Conservation (phyloP, 352 stramenopile species). For the Phytophthora citrophthora region DNA sequence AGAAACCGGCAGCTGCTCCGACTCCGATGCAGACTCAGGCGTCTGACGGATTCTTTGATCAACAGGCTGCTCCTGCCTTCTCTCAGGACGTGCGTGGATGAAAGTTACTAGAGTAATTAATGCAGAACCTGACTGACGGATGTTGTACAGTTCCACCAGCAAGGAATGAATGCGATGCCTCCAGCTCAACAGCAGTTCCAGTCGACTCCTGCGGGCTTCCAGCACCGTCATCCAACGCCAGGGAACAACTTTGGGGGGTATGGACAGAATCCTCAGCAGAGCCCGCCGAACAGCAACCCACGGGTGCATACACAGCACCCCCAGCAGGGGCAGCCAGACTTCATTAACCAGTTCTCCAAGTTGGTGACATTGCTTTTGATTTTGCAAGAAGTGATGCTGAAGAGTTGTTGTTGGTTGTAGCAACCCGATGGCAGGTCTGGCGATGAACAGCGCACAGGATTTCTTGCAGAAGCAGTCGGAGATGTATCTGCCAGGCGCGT, state of each 20-base stretch:
- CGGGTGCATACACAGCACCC: constrained; percentile 29
- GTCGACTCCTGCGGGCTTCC: constrained; percentile 31
- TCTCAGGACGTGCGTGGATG: constrained; percentile 44
- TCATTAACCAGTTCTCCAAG: constrained; percentile 81
- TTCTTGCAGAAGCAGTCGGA: constrained; percentile 86
- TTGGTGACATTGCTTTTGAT: constrained; percentile 14
- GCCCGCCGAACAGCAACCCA: constrained; percentile 29
- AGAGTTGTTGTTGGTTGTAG: constrained; percentile 36
- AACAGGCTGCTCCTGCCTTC: constrained; percentile 29
- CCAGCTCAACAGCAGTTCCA: constrained; percentile 49
- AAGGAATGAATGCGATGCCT: constrained; percentile 28
- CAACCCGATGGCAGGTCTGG: constrained; percentile 86
- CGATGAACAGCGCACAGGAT: constrained; percentile 86
- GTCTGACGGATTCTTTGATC: constrained; percentile 42
- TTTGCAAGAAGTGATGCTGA: neutral
- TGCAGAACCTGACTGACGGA: neutral
- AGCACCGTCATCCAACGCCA: constrained; percentile 37
- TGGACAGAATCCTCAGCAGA: constrained; percentile 28
- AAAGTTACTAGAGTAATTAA: neutral
- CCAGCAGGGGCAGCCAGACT: constrained; percentile 51
- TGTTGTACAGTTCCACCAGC: constrained; percentile 42
- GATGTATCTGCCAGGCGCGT: constrained; percentile 80
- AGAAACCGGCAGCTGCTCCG: constrained; percentile 30
- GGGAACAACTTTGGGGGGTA: constrained; percentile 40
- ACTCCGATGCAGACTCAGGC: neutral